Conservation (phyloP, 768 basidiomycete species). For the Xerocomus spinulosus region DNA sequence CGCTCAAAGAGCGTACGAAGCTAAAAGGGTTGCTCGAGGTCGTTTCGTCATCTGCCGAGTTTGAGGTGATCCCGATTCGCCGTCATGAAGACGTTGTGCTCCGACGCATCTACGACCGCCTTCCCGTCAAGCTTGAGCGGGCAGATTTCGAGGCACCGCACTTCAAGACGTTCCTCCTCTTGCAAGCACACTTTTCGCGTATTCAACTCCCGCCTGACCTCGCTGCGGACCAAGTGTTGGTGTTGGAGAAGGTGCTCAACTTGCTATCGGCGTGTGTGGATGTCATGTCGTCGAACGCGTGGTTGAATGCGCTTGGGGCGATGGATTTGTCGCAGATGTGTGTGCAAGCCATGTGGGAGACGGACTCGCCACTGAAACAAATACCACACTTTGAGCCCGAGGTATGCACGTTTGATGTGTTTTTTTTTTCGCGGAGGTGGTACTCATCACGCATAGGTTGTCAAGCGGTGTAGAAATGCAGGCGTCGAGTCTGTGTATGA, state of each 20-base stretch:
- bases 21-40: conserved; percentile 96
- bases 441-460: conserved; percentile 42
- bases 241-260: conserved; percentile 88
- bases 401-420: conserved; percentile 37
- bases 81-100: conserved; percentile 86
- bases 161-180: conserved; percentile 96
- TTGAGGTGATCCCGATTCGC: conserved; percentile 91
- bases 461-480: conserved; percentile 80
- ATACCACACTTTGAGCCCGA: conserved; percentile 95
- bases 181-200: conserved; percentile 96
- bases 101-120: conserved; percentile 89
- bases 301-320: conserved; percentile 88
- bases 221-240: conserved; percentile 82
- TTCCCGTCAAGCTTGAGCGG: conserved; percentile 87
- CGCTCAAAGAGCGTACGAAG: conserved; percentile 93
- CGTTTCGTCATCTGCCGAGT: conserved; percentile 94
- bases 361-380: conserved; percentile 91
- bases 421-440: not conserved
- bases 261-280: conserved; percentile 92
- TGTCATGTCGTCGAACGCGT: conserved; percentile 96
- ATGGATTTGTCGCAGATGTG: conserved; percentile 99
- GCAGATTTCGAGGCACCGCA: conserved; percentile 90
- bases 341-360: conserved; percentile 97
- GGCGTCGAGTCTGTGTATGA: conserved; percentile 91
- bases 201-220: conserved; percentile 90